A percentile compares a stretch with the other conserved stretches of the same genome.
Conservation (phyloP, 2,329 filamentous ascomycete species). For the Sporothrix phasma region DNA sequence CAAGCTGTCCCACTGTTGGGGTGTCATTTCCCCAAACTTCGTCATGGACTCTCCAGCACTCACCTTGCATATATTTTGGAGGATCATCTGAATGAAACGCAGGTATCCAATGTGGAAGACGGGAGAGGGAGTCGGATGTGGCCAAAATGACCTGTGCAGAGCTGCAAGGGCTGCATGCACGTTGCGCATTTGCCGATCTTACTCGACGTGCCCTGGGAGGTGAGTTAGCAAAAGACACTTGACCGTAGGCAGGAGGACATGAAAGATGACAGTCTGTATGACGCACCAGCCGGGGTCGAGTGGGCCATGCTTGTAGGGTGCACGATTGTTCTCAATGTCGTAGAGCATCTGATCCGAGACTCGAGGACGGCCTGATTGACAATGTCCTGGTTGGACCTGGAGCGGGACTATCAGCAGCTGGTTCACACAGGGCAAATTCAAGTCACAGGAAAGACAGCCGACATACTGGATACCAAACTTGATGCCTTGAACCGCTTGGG, state of each 20-base stretch:
- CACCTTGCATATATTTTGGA: slow-evolving; percentile 90
- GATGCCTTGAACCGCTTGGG: slow-evolving; percentile 86
- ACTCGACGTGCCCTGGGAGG: slow-evolving; percentile 62
- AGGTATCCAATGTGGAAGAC: slow-evolving; percentile 95
- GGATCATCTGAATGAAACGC: slow-evolving; percentile 80
- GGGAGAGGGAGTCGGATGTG: slow-evolving; percentile 79
- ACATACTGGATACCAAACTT: slow-evolving; percentile 85
- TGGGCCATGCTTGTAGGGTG: slow-evolving; percentile 70
- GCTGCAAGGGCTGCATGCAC: slow-evolving; percentile 68
- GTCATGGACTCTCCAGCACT: neutral
- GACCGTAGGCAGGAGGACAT: neutral
- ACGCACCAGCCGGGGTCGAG: slow-evolving; percentile 67
- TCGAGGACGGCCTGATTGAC: slow-evolving; percentile 91
- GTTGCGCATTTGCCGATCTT: slow-evolving; percentile 74
- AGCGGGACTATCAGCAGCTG: neutral
- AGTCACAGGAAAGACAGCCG: neutral
- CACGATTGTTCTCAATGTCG: slow-evolving; percentile 71
- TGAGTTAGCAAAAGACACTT: slow-evolving; percentile 6
- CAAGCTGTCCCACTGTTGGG: slow-evolving; percentile 23
- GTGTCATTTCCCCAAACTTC: neutral
- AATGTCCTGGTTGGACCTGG: slow-evolving; percentile 81
- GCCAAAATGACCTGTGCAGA: slow-evolving; percentile 92
- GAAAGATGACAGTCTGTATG: slow-evolving; percentile 24
- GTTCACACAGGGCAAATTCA: neutral
- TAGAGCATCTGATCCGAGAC: slow-evolving; percentile 92